A percentile compares a stretch with the other conserved stretches of the same genome.
Evolutionary conservation across 2,329 filamentous ascomycete species (phyloP).

Genomic region (Fusarium phyllophilum): DNA sequence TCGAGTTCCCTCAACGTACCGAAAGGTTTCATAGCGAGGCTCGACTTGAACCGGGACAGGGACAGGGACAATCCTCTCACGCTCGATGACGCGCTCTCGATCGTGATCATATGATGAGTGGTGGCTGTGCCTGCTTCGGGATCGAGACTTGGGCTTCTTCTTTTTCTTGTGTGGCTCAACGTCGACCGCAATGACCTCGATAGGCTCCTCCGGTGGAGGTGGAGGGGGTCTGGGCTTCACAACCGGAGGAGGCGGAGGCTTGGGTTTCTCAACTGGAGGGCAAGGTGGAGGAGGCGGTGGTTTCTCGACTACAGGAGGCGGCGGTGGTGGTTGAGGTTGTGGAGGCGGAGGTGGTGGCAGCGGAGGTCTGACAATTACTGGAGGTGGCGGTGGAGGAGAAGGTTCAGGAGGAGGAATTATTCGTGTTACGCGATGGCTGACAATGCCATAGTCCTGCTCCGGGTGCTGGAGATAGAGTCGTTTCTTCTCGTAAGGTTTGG

Average conservation of each 20-base stretch:
- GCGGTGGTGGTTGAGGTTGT: constrained; percentile 34
- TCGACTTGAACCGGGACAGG: constrained; percentile 54
- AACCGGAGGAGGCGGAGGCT: constrained; percentile 39
- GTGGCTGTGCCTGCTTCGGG: constrained; percentile 46
- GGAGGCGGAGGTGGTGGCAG: constrained; percentile 38
- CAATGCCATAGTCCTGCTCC: constrained; percentile 51
- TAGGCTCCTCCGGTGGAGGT: constrained; percentile 46
- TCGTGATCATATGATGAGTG: constrained; percentile 47
- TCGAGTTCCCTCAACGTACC: constrained; percentile 63
- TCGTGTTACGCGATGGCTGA: constrained; percentile 52
- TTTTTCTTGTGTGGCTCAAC: constrained; percentile 46
- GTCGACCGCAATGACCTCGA: constrained; percentile 54
- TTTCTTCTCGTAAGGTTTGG: constrained; percentile 52
- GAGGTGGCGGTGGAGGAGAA: constrained; percentile 44
- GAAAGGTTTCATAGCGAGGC: constrained; percentile 59
- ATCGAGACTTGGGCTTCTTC: constrained; percentile 45
- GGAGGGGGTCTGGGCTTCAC: constrained; percentile 39
- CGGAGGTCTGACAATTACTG: constrained; percentile 32
- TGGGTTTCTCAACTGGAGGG: constrained; percentile 19
- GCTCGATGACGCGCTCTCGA: constrained; percentile 62
- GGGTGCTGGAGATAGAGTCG: constrained; percentile 56
- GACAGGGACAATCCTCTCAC: constrained; percentile 59
- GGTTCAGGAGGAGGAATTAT: constrained; percentile 49
- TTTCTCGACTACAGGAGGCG: constrained; percentile 21
- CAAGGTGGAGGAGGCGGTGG: constrained; percentile 39